Base-by-base conservation (phyloP, 306 rosid species). In the Begonia loranthoides region DNA sequence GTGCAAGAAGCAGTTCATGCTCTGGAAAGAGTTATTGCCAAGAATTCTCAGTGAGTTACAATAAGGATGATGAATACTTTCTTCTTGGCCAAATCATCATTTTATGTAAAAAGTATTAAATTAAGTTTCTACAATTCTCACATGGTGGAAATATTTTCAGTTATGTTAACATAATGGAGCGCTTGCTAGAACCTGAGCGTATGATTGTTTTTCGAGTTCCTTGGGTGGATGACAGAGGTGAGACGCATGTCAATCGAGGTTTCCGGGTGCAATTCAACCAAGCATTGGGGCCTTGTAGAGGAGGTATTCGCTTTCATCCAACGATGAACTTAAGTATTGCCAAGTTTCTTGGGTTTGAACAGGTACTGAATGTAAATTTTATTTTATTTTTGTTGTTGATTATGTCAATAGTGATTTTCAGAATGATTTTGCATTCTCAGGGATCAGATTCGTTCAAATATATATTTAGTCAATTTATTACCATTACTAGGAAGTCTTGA, bases 181-280 rank as follows among this genome's bases (percentile, higher is more conserved):
- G 96, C 66, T 73, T 87, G 65, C 67, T 87, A 78, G 96, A 87
- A 77, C 94, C 96, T 66, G 96, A 87, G 61, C 82, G 96, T 16
- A 73, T 76, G 84, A 72, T 87, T 79, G 60, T 81, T 65, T 87
- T 87, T 55, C 85, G 96, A 72, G 87, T 87, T 64, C 90, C 96
- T 43, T 87, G 96, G 96, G 75, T 83, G 64, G 96, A 83, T 79
- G 96, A 87, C 70, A 78, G 92, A 78, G 94, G 94, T 44, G 94
- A 87, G 75, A 74, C 85, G 50, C 79, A 81, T 65, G 87, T 87
- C 45, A 81, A 81, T 59, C 69, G 96, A 39, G 96, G 96, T 47
- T 87, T 78, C 66, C 79, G 96, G 45, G 96, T 87, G 55, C 94
- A 87, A 62, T 87, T 83, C 65, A 87, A 78, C 77, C 96, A 87